Evolutionary conservation across 257 asterid species (phyloP).

Genomic region (Linderniella brevidens): DNA sequence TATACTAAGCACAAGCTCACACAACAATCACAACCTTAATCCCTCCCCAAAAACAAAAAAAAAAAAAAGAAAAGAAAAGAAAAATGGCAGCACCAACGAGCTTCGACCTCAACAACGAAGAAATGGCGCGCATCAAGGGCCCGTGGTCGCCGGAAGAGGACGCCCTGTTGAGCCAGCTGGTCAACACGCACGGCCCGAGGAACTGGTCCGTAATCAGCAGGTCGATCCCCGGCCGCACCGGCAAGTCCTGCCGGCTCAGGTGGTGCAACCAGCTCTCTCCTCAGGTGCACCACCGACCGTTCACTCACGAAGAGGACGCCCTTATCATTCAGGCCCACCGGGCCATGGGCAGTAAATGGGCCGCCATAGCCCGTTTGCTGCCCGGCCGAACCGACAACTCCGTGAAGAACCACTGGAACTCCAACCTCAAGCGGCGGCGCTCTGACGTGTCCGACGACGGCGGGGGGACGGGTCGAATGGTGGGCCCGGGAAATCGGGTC

Average conservation of each 20-base stretch:
- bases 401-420: conserved; percentile 89
- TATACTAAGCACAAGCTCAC: too few species aligned
- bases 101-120: conserved; percentile 2
- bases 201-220: conserved; percentile 87
- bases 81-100: conserved; percentile 11
- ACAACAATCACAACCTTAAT: too few species aligned
- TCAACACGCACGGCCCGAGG: conserved; percentile 67
- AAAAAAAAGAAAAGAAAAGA: too few species aligned
- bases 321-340: conserved; percentile 75
- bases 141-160: conserved; percentile 98
- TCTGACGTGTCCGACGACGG: conserved; percentile 14
- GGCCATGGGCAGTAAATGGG: conserved; percentile 88
- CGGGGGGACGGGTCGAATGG: conserved; percentile 10
- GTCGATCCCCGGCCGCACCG: conserved; percentile 79
- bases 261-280: conserved; percentile 99
- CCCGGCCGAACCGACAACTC: conserved; percentile 98
- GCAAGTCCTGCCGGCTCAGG: conserved; percentile 76
- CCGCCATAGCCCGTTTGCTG: conserved; percentile 74
- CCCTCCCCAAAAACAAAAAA: too few species aligned
- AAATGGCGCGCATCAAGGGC: conserved; percentile 75
- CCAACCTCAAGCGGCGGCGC: conserved; percentile 76
- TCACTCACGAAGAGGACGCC: conserved; percentile 69
- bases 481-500: too few species aligned
- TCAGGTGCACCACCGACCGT: conserved; percentile 82
- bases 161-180: conserved; percentile 49